Evolutionary conservation across 1,284 basidiomycete species (phyloP).

Genomic region (Cryptococcus deneoformans): DNA sequence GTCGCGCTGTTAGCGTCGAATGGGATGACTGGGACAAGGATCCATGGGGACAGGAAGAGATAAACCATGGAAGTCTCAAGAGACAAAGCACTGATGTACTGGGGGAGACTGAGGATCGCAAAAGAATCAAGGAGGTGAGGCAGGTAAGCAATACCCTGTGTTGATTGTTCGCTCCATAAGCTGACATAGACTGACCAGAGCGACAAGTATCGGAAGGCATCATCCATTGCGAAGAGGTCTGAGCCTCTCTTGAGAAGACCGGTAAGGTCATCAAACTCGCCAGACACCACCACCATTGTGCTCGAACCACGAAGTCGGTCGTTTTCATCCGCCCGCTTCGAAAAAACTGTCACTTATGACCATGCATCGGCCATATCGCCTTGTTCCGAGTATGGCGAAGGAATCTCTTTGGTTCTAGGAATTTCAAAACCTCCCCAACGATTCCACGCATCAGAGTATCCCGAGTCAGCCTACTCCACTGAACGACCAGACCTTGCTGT

Average conservation of each 20-base stretch:
- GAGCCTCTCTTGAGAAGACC: conserved; percentile 1
- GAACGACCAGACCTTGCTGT: not conserved
- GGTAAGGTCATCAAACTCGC: not conserved
- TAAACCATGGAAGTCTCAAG: not conserved
- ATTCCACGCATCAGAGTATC: not conserved
- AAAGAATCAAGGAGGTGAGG: conserved; percentile 2
- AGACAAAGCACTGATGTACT: conserved; percentile 6
- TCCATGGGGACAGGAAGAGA: not conserved
- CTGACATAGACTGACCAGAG: not conserved
- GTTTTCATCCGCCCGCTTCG: conserved; percentile 17
- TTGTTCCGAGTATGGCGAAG: not conserved
- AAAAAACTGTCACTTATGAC: conserved; percentile 1
- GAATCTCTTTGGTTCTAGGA: conserved; percentile 2
- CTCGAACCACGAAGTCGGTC: conserved; percentile 19
- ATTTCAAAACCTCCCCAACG: not conserved
- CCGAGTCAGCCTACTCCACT: not conserved
- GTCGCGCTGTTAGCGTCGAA: not conserved
- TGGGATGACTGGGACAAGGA: not conserved
- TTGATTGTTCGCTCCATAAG: not conserved
- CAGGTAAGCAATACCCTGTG: not conserved
- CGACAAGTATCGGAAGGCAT: not conserved
- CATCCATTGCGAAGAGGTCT: not conserved
- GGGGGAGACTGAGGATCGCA: conserved; percentile 14
- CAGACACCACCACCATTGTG: not conserved
- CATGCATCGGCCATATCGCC: not conserved